A percentile compares a stretch with the other conserved stretches of the same genome.
Evolutionary conservation across 108 stramenopile species (phyloP).

Genomic region (Cyclotella atomus): DNA sequence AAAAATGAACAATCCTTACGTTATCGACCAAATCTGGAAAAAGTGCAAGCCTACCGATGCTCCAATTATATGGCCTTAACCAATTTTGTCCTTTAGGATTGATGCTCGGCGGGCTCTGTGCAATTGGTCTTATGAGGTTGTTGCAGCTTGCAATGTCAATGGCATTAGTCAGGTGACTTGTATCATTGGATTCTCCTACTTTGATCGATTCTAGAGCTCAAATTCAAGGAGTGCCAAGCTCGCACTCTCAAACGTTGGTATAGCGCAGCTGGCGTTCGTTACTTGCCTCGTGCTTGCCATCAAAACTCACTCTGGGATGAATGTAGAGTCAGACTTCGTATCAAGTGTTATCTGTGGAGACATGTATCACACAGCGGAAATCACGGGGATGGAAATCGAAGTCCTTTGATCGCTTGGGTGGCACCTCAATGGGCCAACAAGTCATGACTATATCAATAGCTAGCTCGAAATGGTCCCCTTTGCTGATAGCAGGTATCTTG

Average conservation of each 20-base stretch:
- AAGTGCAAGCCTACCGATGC: background rate
- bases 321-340: slow-evolving; percentile 23
- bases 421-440: slow-evolving; percentile 15
- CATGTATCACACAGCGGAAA: background rate
- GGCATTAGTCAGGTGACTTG: background rate
- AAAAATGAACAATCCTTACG: background rate
- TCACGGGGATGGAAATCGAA: background rate
- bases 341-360: background rate
- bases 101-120: background rate
- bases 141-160: background rate
- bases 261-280: slow-evolving; percentile 12
- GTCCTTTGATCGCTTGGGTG: slow-evolving; percentile 10
- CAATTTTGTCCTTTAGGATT: background rate
- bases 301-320: slow-evolving; percentile 8
- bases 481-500: background rate
- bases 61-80: background rate
- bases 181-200: background rate
- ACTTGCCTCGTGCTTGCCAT: slow-evolving; percentile 11
- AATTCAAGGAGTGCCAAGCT: background rate
- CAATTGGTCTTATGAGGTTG: background rate
- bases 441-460: slow-evolving; percentile 15
- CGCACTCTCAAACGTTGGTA: background rate
- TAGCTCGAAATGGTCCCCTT: background rate
- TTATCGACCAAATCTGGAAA: background rate
- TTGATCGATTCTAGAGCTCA: background rate